These are phyloP conservation scores for Pseudozyma sp. DNA, from an alignment of 1,284 basidiomycete species.

Conservation along the genomic window DNA sequence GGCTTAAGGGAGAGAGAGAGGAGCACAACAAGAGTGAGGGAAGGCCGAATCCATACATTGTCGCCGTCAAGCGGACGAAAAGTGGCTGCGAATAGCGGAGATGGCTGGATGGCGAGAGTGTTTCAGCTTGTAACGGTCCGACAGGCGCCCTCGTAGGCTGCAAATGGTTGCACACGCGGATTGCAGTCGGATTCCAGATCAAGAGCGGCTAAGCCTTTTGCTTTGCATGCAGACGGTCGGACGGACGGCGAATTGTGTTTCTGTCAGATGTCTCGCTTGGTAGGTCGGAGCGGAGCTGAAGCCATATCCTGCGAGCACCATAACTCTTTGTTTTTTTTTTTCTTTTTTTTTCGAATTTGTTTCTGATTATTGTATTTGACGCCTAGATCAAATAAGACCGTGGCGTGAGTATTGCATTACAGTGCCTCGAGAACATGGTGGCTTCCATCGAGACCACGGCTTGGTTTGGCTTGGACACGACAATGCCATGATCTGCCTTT, in stretches of 20 bases:
- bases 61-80: constrained; percentile 1
- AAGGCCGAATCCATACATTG: constrained; percentile 4
- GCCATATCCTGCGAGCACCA: background rate
- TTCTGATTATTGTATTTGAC: no score
- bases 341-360: background rate
- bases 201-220: background rate
- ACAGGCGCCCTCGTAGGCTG: constrained; percentile 9
- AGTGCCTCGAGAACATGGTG: no score
- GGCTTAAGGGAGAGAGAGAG: background rate
- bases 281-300: constrained; percentile 15
- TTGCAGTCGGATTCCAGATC: background rate
- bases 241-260: background rate
- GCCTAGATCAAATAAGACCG: no score
- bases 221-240: no score
- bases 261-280: constrained; percentile 20
- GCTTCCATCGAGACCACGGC: no score
- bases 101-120: constrained; percentile 3
- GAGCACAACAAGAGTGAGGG: constrained; percentile 2
- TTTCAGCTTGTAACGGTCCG: constrained; percentile 9
- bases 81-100: constrained; percentile 13
- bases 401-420: no score
- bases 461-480: no score
- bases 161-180: constrained; percentile 8
- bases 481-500: no score
- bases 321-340: no score